These are phyloP conservation scores for Alloteropsis semialata DNA, from an alignment of 176 grass and related monocot genomes.

Conservation along the genomic window DNA sequence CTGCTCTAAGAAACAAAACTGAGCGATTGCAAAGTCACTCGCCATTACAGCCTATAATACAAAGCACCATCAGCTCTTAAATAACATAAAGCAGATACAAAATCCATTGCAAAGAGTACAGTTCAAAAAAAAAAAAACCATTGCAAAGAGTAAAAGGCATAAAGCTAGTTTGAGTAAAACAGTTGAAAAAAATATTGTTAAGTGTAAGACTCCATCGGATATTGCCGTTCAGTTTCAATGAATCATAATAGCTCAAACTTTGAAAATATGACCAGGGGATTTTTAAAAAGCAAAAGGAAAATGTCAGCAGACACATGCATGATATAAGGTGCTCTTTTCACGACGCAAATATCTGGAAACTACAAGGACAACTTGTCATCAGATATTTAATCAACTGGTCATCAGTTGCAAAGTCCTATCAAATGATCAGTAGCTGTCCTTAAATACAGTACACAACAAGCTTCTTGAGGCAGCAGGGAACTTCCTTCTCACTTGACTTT, in stretches of 20 bases:
- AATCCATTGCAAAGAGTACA: not conserved
- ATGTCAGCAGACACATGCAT: not conserved
- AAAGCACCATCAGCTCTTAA: slow-evolving; percentile 1
- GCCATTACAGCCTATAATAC: slow-evolving; percentile 86
- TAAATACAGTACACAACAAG: not conserved
- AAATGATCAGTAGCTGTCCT: not conserved
- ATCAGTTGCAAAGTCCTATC: not conserved
- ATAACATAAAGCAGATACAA: slow-evolving; percentile 2
- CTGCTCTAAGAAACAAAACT: slow-evolving; percentile 79
- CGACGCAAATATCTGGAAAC: not conserved
- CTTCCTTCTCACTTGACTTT: not conserved
- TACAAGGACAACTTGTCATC: not conserved
- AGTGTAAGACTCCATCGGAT: not conserved
- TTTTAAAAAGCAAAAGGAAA: not conserved
- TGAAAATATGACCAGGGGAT: not conserved
- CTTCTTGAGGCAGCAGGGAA: not conserved
- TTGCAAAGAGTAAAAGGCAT: not conserved
- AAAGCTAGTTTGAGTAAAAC: slow-evolving; percentile 3
- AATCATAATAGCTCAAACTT: not conserved
- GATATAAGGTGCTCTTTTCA: not conserved
- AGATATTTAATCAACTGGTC: not conserved
- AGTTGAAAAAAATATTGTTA: not conserved
- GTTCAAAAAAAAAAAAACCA: no score
- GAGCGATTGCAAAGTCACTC: slow-evolving; percentile 88
- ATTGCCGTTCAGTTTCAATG: not conserved